phyloP scores from a whole-genome alignment of 169 alveolate species.

The Eimeria falciformis region DNA sequence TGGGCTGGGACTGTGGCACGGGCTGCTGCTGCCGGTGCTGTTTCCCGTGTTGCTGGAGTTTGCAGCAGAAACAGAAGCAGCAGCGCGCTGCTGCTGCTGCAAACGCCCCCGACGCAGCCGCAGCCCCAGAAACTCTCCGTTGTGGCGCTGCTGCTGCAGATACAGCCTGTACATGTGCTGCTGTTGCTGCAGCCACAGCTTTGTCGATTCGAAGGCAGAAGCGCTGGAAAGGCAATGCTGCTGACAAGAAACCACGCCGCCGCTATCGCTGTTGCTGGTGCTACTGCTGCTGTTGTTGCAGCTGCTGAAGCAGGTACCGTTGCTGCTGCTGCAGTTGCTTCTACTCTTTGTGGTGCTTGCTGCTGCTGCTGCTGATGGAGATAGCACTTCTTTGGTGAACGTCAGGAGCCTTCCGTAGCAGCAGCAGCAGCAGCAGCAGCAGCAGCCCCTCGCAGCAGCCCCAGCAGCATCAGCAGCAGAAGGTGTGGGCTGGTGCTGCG shows the following conservation, averaged over 20 bases:
- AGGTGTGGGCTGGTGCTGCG: conserved; percentile 9
- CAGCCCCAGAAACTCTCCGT: conserved; percentile 11
- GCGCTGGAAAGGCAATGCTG: conserved; percentile 46
- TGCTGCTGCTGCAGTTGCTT: conserved; percentile 29
- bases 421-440: conserved; percentile 4
- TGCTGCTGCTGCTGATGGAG: conserved; percentile 43
- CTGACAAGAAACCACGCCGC: not conserved
- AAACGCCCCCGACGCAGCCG: conserved; percentile 25
- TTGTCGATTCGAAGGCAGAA: conserved; percentile 17
- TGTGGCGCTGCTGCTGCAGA: conserved; percentile 69
- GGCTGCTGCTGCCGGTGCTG: not conserved
- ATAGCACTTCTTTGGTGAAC: conserved; percentile 11
- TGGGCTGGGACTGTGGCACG: not conserved
- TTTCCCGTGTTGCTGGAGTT: not conserved
- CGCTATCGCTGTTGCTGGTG: not conserved
- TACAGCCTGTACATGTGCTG: not conserved
- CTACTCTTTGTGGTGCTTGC: not conserved
- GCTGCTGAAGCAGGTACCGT: not conserved
- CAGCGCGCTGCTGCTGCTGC: conserved; percentile 61
- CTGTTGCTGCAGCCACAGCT: conserved; percentile 52
- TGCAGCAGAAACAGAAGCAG: conserved; percentile 14
- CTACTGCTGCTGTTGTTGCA: not conserved
- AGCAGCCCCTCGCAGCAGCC: not conserved
- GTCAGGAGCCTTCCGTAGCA: conserved; percentile 45
- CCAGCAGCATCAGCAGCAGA: not conserved